Base-by-base conservation (phyloP, 768 basidiomycete species). In the Suillus americanus region DNA sequence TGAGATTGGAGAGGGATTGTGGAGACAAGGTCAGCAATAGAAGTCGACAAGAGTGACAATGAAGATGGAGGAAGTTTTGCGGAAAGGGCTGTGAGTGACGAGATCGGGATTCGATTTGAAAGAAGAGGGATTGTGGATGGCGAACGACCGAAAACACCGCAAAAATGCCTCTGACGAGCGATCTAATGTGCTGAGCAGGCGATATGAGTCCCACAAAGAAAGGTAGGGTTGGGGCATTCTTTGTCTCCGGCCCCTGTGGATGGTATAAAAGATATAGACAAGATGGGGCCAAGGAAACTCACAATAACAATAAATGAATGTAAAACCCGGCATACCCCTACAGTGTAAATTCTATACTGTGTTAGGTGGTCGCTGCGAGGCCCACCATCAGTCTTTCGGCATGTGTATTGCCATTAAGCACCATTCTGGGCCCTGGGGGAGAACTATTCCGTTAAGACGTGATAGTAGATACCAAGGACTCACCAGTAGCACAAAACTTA, bases 101-200 rank as follows among this genome's bases (percentile, higher is more conserved):
- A 74, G 28, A 88, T 79, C 41, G 86, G 90, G 54, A 91, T 79
- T 9, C 87, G 89, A 74, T 92, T 90, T 1, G 93, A 94, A 0
- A 98, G 82, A 0, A 94, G 78, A 0, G 92, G 90, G 51, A 96
- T 80, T 1, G 89, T 79, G 75, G 18, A 79, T 71, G 61, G 91
- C 67, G 37, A 91, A 69, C 20, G 74, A 70, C 37, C 75, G 67
- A 18, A 89, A 70, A 50, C 80, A 73, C 65, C 65, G 68, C 7
- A 74, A 33, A 54, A 70, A 73, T 18, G 41, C 33, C 35, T 67
- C 66, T 13, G 71, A 76, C 25, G 81, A 83, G 50, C 73, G 85
- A 6, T 69, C n/a, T 38, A 70, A 35, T 35, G 62, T 64, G 9
- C 38, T 43, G 30, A 76, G 62, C 1, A 76, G 73, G 30, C 74